phyloP scores from a whole-genome alignment of 352 stramenopile genomes.

The Phytophthora tentaculata region DNA sequence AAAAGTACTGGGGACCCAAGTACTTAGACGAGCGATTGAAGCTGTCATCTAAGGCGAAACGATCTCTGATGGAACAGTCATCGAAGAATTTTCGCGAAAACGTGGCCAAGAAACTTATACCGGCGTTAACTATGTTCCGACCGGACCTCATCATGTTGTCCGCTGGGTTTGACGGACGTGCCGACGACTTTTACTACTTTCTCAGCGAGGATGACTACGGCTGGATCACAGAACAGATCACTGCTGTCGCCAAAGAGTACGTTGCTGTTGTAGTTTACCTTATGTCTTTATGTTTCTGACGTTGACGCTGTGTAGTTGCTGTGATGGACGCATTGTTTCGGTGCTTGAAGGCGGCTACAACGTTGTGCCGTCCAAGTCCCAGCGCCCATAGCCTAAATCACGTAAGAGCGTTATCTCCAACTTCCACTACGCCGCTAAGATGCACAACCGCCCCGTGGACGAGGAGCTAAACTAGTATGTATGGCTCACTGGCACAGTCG shows the following conservation, averaged over 20 bases:
- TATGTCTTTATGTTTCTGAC: neutral
- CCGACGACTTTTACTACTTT: slow-evolving; percentile 75
- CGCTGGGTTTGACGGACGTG: slow-evolving; percentile 71
- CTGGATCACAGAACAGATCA: slow-evolving; percentile 86
- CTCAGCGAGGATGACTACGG: slow-evolving; percentile 88
- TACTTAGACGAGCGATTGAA: slow-evolving; percentile 68
- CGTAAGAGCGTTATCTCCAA: slow-evolving; percentile 49
- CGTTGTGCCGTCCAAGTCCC: slow-evolving; percentile 56
- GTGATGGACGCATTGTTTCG: slow-evolving; percentile 93
- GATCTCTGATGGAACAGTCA: slow-evolving; percentile 53
- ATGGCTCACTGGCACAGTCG: slow-evolving; percentile 62
- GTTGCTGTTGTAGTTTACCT: slow-evolving; percentile 13
- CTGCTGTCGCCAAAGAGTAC: slow-evolving; percentile 92
- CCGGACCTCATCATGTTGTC: slow-evolving; percentile 75
- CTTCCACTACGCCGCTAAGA: slow-evolving; percentile 54
- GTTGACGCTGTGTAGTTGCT: slow-evolving; percentile 54
- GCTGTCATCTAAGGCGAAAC: slow-evolving; percentile 61
- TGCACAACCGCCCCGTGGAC: slow-evolving; percentile 62
- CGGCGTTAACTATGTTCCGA: slow-evolving; percentile 51
- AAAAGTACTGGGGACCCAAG: slow-evolving; percentile 52
- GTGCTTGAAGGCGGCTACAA: slow-evolving; percentile 96
- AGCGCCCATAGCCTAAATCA: slow-evolving; percentile 40
- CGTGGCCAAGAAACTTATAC: slow-evolving; percentile 52
- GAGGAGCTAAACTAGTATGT: slow-evolving; percentile 58
- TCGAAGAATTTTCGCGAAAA: slow-evolving; percentile 54